phyloP scores from a whole-genome alignment of 2,329 filamentous ascomycete species.

The Ilyonectria sp. region DNA sequence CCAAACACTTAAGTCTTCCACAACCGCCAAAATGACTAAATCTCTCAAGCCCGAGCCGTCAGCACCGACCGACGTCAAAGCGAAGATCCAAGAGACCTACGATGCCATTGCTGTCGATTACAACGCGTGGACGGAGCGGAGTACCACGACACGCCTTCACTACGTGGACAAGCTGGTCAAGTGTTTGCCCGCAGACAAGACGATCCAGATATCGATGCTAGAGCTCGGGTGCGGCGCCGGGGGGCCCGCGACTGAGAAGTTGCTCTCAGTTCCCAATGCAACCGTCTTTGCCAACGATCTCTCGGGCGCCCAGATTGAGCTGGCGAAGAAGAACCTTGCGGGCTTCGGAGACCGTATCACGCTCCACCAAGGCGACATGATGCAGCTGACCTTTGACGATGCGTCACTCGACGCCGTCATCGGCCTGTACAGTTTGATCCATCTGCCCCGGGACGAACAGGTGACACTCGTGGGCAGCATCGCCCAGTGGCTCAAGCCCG shows the following conservation, averaged over 20 bases:
- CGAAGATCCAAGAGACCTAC: neutral
- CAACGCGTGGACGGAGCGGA: neutral
- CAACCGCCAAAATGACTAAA: no score
- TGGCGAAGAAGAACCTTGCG: neutral
- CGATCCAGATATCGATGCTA: neutral
- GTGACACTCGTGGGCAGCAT: neutral
- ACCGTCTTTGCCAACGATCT: neutral
- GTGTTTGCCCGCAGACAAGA: neutral
- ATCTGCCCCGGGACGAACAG: slow-evolving; percentile 1
- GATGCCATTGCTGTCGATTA: neutral
- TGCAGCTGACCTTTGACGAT: neutral
- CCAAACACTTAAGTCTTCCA: no score
- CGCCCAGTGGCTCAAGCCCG: neutral
- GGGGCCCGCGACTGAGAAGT: neutral
- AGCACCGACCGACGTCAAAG: neutral
- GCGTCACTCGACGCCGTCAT: neutral
- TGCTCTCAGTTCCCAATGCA: neutral
- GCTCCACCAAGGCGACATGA: slow-evolving; percentile 1
- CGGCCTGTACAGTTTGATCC: neutral
- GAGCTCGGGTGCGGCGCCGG: neutral
- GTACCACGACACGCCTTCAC: neutral
- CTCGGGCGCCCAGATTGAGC: neutral
- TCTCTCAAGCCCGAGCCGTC: no score
- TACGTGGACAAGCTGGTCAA: neutral
- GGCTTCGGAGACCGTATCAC: neutral